These are phyloP conservation scores for Syncephalastrum racemosum DNA, from an alignment of 371 early-diverging fungal genomes.

Conservation along the genomic window DNA sequence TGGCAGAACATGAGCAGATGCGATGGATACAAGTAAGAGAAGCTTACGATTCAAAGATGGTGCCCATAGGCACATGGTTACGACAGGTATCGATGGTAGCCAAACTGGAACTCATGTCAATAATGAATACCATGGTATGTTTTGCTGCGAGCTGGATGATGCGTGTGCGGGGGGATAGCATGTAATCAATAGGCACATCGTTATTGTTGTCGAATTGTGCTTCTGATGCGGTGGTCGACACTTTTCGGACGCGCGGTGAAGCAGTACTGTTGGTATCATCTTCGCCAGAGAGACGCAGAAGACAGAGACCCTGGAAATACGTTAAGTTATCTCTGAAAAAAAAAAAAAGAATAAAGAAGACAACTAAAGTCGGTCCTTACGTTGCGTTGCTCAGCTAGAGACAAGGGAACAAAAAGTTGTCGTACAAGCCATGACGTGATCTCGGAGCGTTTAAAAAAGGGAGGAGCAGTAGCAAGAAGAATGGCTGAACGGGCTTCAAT, in stretches of 20 bases:
- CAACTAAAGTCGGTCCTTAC: no score
- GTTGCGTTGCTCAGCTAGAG: constrained; percentile 10
- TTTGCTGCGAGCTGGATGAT: constrained; percentile 55
- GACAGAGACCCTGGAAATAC: no score
- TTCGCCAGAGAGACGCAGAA: neutral
- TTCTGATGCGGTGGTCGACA: constrained; percentile 3
- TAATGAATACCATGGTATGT: constrained; percentile 65
- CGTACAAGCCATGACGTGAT: constrained; percentile 15
- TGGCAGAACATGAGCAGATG: neutral
- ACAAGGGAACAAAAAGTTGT: constrained; percentile 12
- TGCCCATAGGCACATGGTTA: constrained; percentile 54
- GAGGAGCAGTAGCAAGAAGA: constrained; percentile 7
- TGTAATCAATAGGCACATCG: constrained; percentile 12
- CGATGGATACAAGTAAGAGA: neutral
- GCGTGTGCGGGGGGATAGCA: constrained; percentile 68
- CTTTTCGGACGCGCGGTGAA: neutral
- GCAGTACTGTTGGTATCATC: neutral
- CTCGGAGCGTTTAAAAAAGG: constrained; percentile 11
- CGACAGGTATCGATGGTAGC: constrained; percentile 60
- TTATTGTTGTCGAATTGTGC: neutral
- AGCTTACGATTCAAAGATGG: constrained; percentile 54
- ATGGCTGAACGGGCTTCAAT: constrained; percentile 14
- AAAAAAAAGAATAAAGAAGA: neutral
- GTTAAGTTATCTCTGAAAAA: neutral
- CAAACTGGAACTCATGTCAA: constrained; percentile 73